Evolutionary conservation across 306 rosid genomes (phyloP), one percentile per base, ranked within the genome.

Genomic region (Ochetophila trinervis): DNA sequence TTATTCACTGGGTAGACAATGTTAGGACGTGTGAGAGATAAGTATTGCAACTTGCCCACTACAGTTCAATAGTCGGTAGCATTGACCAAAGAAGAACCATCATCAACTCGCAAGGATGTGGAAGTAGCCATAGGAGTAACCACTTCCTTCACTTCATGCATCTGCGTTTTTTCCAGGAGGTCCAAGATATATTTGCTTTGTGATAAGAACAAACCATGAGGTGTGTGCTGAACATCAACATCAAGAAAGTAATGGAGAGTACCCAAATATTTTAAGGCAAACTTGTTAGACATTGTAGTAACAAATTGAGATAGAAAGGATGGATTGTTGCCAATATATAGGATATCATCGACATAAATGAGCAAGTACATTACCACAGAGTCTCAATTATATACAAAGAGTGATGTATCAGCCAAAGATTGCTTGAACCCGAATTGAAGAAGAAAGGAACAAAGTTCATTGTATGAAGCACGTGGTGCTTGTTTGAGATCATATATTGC

Each of bases 21-120:
- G 7, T 60, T 20, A 20, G 49, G 64, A 8, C 64, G 64, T 2
- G 64, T 36, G 0, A 60, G 2, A 3, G 22, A 35, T 3, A 60
- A n/a, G n/a, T 50, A 50, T 1, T 64, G 47, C 0, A 64, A 22
- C 9, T n/a, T 6, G 2, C 69, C 69, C 23, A 50, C 9, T 17
- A 64, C 30, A 16, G 12, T n/a, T 1, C n/a, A 6, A 37, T 52
- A 66, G 9, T 52, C 4, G 4, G 51, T 52, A 4, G 53, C 19
- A 54, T 66, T 9, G 13, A 21, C 3, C 4, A 20, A 5, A 16
- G 49, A 17, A 12, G 47, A 12, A 12, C 71, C 71, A 36, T 20
- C 22, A 12, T 32, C 4, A 0, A 1, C 4, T 0, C 5, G 0
- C 0, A 53, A 50, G 1, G 4, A 8, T 4, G 3, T 0, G 6